Evolutionary conservation across 2,329 filamentous ascomycete genomes (phyloP), one percentile per base, ranked within the genome.

Genomic region (Penicillium sp.): DNA sequence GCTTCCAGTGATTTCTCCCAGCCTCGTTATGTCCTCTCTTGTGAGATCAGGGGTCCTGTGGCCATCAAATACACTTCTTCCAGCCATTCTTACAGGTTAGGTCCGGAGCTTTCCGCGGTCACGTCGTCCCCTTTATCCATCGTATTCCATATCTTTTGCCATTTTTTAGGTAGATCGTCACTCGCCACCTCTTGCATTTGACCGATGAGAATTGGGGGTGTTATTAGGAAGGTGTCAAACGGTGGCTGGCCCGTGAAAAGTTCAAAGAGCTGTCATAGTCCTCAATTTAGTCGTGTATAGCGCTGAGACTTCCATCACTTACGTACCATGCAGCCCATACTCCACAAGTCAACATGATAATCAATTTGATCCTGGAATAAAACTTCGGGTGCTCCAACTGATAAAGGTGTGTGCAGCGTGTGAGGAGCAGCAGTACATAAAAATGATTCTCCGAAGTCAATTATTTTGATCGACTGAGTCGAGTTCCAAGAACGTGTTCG

Each of bases 391-490:
- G 73, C 66, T 10, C 68, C 65, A 47, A 75, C 38, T 48, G 50
- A 2, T 39, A 74, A 52, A 10, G 70, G 74, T 26, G 67, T 74
- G 41, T 71, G 59, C 10, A 75, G 61, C 4, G 53, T 62, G 38
- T 59, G 15, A 48, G 70, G 68, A 16, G 24, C 6, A 2, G 62
- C 49, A 12, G 57, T 16, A 10, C 4, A 39, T 10, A 53, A 52
- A 49, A 75, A 75, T 38, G 71, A 71, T 58, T 74, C 61, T 1
- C 72, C 70, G 49, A 74, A 74, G 51, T 76, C 71, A 10, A 74
- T 56, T n/a, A 73, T 65, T 42, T 72, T 72, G 55, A 68, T 57
- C 0, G 42, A 8, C 21, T 55, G 45, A 3, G 54, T 21, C 21
- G 42, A 51, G 23, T 49, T 52, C 58, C 51, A 58, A 52, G 43